Evolutionary conservation across 495 filamentous ascomycete species (phyloP).

Genomic region (Talaromyces proteolyticus): DNA sequence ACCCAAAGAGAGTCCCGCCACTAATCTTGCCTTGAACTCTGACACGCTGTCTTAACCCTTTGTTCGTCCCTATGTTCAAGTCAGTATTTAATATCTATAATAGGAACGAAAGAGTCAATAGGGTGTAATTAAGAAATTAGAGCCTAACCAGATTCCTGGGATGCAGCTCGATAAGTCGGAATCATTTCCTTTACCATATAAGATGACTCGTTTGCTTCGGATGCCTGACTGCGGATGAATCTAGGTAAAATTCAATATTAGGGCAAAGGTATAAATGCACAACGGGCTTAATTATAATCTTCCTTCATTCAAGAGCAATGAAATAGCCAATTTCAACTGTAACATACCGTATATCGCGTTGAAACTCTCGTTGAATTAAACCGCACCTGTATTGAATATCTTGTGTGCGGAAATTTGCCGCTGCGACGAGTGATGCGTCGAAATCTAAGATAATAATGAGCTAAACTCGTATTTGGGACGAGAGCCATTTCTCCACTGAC

Average conservation of each 20-base stretch:
- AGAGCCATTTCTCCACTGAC: background rate
- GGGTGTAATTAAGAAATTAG: background rate
- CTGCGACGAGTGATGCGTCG: background rate
- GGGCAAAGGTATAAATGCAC: background rate
- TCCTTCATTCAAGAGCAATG: no score
- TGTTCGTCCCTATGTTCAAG: background rate
- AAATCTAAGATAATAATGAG: no score
- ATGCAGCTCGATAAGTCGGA: slow-evolving; percentile 1
- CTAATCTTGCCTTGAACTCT: slow-evolving; percentile 4
- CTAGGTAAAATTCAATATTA: background rate
- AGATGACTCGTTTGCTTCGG: slow-evolving; percentile 6
- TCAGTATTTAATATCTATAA: background rate
- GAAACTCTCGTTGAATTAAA: background rate
- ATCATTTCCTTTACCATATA: slow-evolving; percentile 7
- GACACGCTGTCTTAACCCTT: background rate
- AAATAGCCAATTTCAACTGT: background rate
- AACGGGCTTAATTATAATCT: no score
- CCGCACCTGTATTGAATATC: background rate
- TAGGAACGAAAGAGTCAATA: background rate
- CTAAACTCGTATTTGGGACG: no score
- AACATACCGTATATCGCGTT: background rate
- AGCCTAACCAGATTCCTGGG: background rate
- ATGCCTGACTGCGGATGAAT: slow-evolving; percentile 3
- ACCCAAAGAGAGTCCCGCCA: slow-evolving; percentile 1
- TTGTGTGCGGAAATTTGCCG: background rate